Percentiles rank a stretch among this genome's conserved stretches.
Evolutionary conservation across 2,329 filamentous ascomycete genomes (phyloP).

Genomic region (Trichoderma citrinoviride): DNA sequence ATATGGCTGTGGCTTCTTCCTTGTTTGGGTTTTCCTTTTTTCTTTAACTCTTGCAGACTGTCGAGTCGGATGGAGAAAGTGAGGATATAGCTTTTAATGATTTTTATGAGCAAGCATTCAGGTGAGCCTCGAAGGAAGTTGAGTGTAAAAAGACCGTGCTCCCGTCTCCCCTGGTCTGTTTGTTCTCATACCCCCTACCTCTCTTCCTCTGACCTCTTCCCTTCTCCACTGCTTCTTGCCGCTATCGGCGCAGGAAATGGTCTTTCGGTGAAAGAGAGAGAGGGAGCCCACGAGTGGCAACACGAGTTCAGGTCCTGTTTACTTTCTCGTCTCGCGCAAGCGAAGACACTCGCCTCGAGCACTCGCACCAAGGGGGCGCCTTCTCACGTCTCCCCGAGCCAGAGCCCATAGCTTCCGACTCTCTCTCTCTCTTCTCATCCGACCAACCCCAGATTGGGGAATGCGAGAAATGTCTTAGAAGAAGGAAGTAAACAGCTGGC

Average conservation of each 20-base stretch:
- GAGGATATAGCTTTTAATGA: constrained; percentile 13
- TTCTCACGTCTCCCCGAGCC: background rate
- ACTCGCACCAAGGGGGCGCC: constrained; percentile 9
- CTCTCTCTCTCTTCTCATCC: background rate
- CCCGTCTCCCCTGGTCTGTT: background rate
- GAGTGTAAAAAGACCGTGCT: background rate
- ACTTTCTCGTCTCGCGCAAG: background rate
- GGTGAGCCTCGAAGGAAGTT: background rate
- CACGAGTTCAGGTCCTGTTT: background rate
- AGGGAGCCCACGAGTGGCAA: background rate
- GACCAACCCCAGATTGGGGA: constrained; percentile 19
- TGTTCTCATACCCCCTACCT: background rate
- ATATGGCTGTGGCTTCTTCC: background rate
- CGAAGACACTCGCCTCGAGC: constrained; percentile 16
- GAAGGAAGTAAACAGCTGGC: too few species aligned
- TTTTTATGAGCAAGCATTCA: background rate
- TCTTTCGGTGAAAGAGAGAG: background rate
- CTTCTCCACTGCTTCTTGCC: background rate
- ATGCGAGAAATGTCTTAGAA: constrained; percentile 18
- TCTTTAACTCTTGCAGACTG: background rate
- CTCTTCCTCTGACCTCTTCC: background rate
- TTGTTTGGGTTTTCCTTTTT: too few species aligned
- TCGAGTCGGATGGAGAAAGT: background rate
- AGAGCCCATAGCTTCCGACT: background rate
- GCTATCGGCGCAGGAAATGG: background rate